Base-by-base conservation (phyloP, 75 land plant genomes). In the Picea sitchensis region DNA sequence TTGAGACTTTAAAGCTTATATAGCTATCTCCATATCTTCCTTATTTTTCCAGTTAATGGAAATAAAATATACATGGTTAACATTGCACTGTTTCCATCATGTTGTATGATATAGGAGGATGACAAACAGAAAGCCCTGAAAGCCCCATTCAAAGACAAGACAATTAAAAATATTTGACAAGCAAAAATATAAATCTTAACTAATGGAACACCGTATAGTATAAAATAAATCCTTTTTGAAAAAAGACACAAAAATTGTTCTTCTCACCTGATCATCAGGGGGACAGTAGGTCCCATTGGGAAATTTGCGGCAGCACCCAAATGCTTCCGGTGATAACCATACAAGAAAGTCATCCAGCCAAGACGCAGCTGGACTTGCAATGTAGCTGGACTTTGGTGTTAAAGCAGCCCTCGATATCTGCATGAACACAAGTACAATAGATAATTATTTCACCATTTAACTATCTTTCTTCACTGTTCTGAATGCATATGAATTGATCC, bases 341-440 rank as follows among this genome's bases (percentile, higher is more conserved):
- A 94, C 90, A 67, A 96, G 91, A 83, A 94, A 96, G 81, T 96
- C 99, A 88, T 96, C 99, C 69, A 96, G 93, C 99, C 99, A 96
- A 58, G 99, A 96, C 61, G 99, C 99, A 65, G 99, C 99, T 75
- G 99, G 93, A 81, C 94, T 95, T 31, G 99, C 93, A 79, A 96
- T 91, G 73, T 86, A 96, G 79, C 92, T 94, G 58, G 90, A 83
- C 69, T 94, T 88, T 76, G 99, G 94, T 20, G 79, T 73, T 44
- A 82, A 78, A 54, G 99, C 92, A 78, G 99, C 99, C 77, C 81
- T 93, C 73, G 95, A 69, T 79, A 96, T 87, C 98, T 96, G 86
- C 72, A 84, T 38, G n/a, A 15, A 63, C 30, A 63, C 64, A 73
- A 6, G 74, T 23, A 61, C 60, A 73, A 76, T 57, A 54, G 14